phyloP scores from a whole-genome alignment of 345 rosid genomes.

The Linum trigynum region DNA sequence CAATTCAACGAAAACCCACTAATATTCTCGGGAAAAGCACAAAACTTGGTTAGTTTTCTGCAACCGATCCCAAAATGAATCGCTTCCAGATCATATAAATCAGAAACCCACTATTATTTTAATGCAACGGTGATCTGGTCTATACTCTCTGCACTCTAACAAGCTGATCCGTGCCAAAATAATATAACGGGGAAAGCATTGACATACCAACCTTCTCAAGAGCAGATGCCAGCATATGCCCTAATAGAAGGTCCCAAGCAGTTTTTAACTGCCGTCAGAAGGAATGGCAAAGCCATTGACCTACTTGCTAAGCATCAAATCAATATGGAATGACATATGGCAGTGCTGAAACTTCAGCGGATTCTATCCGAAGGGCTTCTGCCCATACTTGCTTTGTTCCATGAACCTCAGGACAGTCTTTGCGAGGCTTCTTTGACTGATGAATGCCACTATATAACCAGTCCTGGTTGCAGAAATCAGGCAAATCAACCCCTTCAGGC shows the following conservation, averaged over 20 bases:
- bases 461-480: constrained; percentile 1
- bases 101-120: constrained; percentile 3
- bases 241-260: not conserved
- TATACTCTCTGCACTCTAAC: not conserved
- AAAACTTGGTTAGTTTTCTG: constrained; percentile 1
- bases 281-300: not conserved
- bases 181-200: not conserved
- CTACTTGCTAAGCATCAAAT: not conserved
- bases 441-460: not conserved
- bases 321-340: constrained; percentile 4
- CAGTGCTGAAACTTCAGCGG: constrained; percentile 8
- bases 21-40: constrained; percentile 3
- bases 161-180: not conserved
- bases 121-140: constrained; percentile 1
- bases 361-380: constrained; percentile 4
- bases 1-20: not conserved
- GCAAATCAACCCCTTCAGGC: not conserved
- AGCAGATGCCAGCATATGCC: not conserved
- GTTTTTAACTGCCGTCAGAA: not conserved
- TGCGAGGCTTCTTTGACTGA: not conserved
- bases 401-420: not conserved
- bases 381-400: constrained; percentile 7
- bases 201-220: not conserved
- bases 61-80: constrained; percentile 5
- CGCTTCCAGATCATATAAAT: constrained; percentile 11